Evolutionary conservation across 805 yeast genomes (phyloP).

Genomic region (Pichia scutulata): DNA sequence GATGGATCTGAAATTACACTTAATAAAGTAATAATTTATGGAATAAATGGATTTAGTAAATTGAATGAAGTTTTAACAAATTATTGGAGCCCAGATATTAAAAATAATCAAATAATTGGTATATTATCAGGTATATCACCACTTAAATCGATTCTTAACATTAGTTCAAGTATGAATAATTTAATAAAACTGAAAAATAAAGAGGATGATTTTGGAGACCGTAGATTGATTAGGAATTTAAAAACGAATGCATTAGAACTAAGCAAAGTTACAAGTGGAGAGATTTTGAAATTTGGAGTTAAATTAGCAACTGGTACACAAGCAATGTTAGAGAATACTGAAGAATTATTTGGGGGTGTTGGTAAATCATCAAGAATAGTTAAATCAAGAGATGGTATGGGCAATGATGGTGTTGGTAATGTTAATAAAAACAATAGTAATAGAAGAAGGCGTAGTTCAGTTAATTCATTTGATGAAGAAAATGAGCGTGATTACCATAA

Average conservation of each 20-base stretch:
- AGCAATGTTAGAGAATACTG: slow-evolving; percentile 68
- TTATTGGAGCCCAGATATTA: slow-evolving; percentile 87
- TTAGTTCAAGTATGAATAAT: slow-evolving; percentile 73
- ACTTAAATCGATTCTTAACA: slow-evolving; percentile 62
- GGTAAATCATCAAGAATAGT: slow-evolving; percentile 42
- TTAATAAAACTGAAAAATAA: slow-evolving; percentile 45
- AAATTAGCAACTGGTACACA: slow-evolving; percentile 87
- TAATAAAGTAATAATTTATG: slow-evolving; percentile 57
- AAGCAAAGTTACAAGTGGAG: slow-evolving; percentile 72
- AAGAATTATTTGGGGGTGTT: slow-evolving; percentile 67
- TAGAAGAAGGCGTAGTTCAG: slow-evolving; percentile 19
- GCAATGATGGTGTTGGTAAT: background rate
- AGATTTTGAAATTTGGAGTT: slow-evolving; percentile 72
- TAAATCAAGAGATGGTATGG: background rate
- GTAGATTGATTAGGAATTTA: slow-evolving; percentile 57
- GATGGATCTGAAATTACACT: slow-evolving; percentile 77
- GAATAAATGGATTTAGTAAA: slow-evolving; percentile 65
- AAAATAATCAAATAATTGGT: slow-evolving; percentile 70
- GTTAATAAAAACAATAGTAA: slow-evolving; percentile 3
- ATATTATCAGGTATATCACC: slow-evolving; percentile 82
- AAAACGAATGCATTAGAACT: slow-evolving; percentile 71
- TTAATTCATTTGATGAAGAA: slow-evolving; percentile 24
- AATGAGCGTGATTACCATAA: slow-evolving; percentile 12
- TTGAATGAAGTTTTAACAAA: slow-evolving; percentile 49
- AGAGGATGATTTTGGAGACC: slow-evolving; percentile 37